These are phyloP conservation scores for Cercospora sesami DNA, from an alignment of 2,329 filamentous ascomycete genomes.

Conservation along the genomic window DNA sequence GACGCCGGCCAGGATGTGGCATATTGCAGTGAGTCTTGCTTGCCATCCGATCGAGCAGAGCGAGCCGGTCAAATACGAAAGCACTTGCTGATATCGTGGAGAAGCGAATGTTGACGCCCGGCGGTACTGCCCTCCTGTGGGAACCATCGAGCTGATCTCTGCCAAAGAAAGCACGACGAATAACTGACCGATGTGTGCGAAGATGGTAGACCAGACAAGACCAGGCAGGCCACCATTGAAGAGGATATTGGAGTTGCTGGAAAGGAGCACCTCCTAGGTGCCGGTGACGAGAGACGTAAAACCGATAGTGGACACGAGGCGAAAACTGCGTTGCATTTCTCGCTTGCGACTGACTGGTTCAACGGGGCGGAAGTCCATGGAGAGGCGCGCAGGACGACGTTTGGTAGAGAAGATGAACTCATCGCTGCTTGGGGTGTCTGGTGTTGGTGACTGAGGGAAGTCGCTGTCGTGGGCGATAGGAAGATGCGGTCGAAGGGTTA, in stretches of 20 bases:
- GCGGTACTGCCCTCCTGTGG: conserved; percentile 35
- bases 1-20: conserved; percentile 48
- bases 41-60: conserved; percentile 45
- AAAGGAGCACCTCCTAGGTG: conserved; percentile 51
- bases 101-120: conserved; percentile 50
- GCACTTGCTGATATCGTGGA: conserved; percentile 42
- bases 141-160: conserved; percentile 40
- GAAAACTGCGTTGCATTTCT: conserved; percentile 31
- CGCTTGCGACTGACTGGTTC: conserved; percentile 20
- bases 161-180: conserved; percentile 40
- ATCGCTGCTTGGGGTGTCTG: background rate
- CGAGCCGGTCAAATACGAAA: conserved; percentile 48
- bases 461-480: conserved; percentile 1
- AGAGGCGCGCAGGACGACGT: conserved; percentile 8
- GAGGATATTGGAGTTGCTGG: conserved; percentile 30
- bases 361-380: conserved; percentile 13
- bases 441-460: background rate
- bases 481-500: background rate
- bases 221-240: conserved; percentile 34
- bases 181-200: conserved; percentile 32
- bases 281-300: conserved; percentile 54
- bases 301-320: conserved; percentile 35
- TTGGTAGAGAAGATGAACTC: background rate
- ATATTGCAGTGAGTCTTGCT: conserved; percentile 46
- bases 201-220: conserved; percentile 36